A percentile compares a stretch with the other conserved stretches of the same genome.
Conservation (phyloP, 2,329 filamentous ascomycete species). For the Xylaria hypoxylon region DNA sequence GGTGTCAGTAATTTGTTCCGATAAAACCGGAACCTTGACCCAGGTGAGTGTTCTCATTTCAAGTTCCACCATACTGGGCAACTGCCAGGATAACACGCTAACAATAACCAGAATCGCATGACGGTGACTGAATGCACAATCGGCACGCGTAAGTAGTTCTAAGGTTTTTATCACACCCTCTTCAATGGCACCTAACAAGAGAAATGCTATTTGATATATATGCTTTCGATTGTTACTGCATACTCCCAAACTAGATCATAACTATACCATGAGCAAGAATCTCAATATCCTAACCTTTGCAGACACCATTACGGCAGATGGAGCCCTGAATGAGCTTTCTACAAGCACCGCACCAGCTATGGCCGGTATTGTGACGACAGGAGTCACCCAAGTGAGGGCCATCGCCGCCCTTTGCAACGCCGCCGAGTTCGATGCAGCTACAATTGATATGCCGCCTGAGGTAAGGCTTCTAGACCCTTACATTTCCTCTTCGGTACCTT, state of each 20-base stretch:
- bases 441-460: conserved; percentile 67
- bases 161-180: neutral
- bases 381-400: conserved; percentile 69
- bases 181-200: neutral
- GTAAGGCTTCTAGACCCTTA: conserved; percentile 34
- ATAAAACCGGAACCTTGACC: conserved; percentile 80
- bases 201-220: neutral
- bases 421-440: conserved; percentile 77
- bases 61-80: conserved; percentile 22
- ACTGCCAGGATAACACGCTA: neutral
- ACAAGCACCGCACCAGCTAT: conserved; percentile 45
- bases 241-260: neutral
- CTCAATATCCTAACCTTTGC: neutral
- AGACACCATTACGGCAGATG: conserved; percentile 62
- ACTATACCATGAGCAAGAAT: neutral
- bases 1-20: conserved; percentile 79
- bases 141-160: conserved; percentile 52
- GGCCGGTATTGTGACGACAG: conserved; percentile 52
- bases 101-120: conserved; percentile 71
- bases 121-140: conserved; percentile 76
- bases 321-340: conserved; percentile 58
- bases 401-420: conserved; percentile 78
- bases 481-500: no score
- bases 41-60: conserved; percentile 52
- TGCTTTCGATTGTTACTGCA: neutral